Base-by-base conservation (phyloP, 768 basidiomycete species). In the Rubroboletus pulcherrimus region DNA sequence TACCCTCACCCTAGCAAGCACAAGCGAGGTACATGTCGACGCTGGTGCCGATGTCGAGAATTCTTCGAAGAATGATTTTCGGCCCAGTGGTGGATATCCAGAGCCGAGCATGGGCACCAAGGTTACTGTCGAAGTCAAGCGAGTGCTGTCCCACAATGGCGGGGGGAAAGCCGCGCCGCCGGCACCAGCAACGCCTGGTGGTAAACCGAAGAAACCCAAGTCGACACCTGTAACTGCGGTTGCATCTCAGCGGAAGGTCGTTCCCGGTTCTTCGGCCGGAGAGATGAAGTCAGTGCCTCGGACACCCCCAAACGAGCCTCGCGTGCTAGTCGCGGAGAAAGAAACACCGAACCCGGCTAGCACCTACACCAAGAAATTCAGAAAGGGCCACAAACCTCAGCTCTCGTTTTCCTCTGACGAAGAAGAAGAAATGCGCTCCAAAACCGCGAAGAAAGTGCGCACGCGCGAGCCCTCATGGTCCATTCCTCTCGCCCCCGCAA, bases 401-500 rank as follows among this genome's bases (percentile, higher is more conserved):
- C 73, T 66, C 73, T 81, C 76, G 40, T 73, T 81, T 24, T 87
- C 88, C 12, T 87, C 85, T 19, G 89, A 91, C 63, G 89, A 90
- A 59, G 89, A 90, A 64, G 87, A 91, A 72, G 85, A 83, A 68
- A 63, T 77, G 24, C 80, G 87, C 37, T 78, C 75, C 39, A 76
- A 75, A 58, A 77, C 75, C 35, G 84, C 77, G 24, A 91, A 90
- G 79, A 89, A 85, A 71, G 72, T 77, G 47, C 77, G 82, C 50
- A 73, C 69, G 19, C 57, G 54, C 59, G 78, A 70, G 54, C 68
- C 60, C 26, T 64, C 71, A 15, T 73, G 70, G 70, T 68, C 67
- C 37, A 63, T 57, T 52, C 56, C 69, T 55, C 64, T 62, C 53
- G 62, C 63, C 33, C 52, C 62, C 44, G 52, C 67, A 41, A 58